Base-by-base conservation (phyloP, 352 stramenopile species). In the Phytophthora rubi region DNA sequence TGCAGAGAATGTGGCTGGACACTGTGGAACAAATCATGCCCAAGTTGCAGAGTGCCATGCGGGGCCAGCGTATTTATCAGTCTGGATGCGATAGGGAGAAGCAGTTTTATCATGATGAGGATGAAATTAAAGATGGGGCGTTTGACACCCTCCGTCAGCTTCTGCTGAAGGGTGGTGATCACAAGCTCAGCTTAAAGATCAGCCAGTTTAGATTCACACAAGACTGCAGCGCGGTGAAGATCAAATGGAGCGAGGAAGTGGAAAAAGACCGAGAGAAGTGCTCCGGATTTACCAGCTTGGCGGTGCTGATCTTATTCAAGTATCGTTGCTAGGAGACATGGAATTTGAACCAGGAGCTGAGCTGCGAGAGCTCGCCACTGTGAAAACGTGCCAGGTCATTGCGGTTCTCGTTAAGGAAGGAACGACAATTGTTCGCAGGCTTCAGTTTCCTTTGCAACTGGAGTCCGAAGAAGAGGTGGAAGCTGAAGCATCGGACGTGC, bases 201-300 rank as follows among this genome's bases (percentile, higher is more conserved):
- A 47, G 39, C 13, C 39, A 13, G 6, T 47, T 47, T 18, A 47
- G 39, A 6, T 47, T 47, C 6, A 47, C 10, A 32, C 30, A 15
- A 15, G 65, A 74, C 18, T 35, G 4, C 8, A 28, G 16, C 26
- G 10, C n/a, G 32, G 26, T 74, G 4, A 53, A 61, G 1, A 30
- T 74, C n/a, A 16, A 26, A 6, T 74, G 65, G 65, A 59, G 2
- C 2, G 55, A 74, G 7, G 55, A 77, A 59, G 52, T 65, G 1
- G 45, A 68, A 5, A 77, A 71, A 28, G 65, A 71, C 0, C 60
- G 6, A 59, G 21, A 0, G 64, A 74, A 54, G 56, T 63, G 4
- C 53, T 77, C 21, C 8, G n/a, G 2, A 37, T 77, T 33, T 61
- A 67, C 15, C 42, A 71, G 8, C 9, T 63, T 12, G 7, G 16